Base-by-base conservation (phyloP, 2,329 filamentous ascomycete genomes). In the Ploettnerulaceae sp. region DNA sequence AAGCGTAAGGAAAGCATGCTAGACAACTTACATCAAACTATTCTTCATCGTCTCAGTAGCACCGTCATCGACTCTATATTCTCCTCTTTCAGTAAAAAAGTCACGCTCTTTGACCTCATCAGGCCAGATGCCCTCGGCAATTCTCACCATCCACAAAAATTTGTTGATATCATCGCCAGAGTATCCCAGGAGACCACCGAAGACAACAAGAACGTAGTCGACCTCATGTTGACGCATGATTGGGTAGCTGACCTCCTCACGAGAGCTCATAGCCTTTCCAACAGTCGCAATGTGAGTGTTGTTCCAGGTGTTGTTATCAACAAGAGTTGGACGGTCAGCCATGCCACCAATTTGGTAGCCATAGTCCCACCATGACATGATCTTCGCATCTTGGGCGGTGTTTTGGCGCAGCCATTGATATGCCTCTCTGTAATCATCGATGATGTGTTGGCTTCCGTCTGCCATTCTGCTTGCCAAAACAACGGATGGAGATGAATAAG, bases 301-400 rank as follows among this genome's bases (percentile, higher is more conserved):
- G 76, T 98, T 98, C 93, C 93, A 98, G 2, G 93, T 98, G 73
- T 98, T 98, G 76, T 98, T 98, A 74, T 98, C 93, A 25, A 98
- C 93, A 25, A 98, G 76, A 1, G 93, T 98, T 25, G 93, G 93
- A 45, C 93, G 81, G 67, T 98, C 93, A 39, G 93, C 93, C 93
- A 98, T 98, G 57, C 93, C 93, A 71, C 93, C 93, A 68, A 98
- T 98, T 71, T 98, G 93, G 73, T 98, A 98, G 56, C 93, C 93
- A 63, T 98, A 98, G 67, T 98, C 93, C 93, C 93, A 98, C 93
- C 93, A 98, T 1, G 90, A 93, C 91, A 97, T 97, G 65, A 98
- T 86, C 77, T 97, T 98, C 64, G 94, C 90, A 61, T 96, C 87
- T 57, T 91, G 79, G 51, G 84, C 77, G 7, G 94, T 98, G 74